Conservation (phyloP, 805 yeast species). For the Zygosaccharomyces bisporus region DNA sequence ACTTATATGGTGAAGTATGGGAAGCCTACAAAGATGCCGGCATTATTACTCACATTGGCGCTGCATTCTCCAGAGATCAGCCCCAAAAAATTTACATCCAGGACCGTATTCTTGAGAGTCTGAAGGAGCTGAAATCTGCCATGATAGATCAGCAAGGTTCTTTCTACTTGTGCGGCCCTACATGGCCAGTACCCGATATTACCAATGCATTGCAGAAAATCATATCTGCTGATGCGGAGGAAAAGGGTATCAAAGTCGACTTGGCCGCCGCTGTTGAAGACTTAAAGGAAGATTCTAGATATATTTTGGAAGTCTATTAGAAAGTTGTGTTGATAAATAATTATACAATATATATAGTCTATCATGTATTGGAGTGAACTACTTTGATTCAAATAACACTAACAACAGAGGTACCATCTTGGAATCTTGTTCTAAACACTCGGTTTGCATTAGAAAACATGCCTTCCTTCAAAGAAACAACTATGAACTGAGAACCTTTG, state of each 20-base stretch:
- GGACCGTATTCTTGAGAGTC: constrained; percentile 79
- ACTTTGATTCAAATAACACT: constrained; percentile 50
- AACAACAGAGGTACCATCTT: constrained; percentile 94
- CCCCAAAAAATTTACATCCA: constrained; percentile 92
- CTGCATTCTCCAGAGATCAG: constrained; percentile 97
- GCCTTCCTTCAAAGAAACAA: constrained; percentile 95
- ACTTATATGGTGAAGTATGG: constrained; percentile 94
- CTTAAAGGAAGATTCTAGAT: constrained; percentile 87
- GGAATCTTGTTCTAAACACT: constrained; percentile 88
- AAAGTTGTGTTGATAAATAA: constrained; percentile 1
- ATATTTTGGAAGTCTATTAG: constrained; percentile 88
- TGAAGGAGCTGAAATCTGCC: constrained; percentile 71
- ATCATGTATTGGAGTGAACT: neutral
- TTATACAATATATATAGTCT: too few species aligned
- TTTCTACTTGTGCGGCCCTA: constrained; percentile 96
- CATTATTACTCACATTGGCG: constrained; percentile 88
- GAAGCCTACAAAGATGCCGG: constrained; percentile 95
- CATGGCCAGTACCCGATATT: constrained; percentile 98
- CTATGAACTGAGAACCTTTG: constrained; percentile 93
- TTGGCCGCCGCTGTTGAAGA: constrained; percentile 81
- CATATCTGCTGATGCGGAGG: constrained; percentile 63
- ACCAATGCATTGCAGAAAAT: constrained; percentile 86
- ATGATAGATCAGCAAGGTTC: constrained; percentile 76
- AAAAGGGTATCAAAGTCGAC: constrained; percentile 64
- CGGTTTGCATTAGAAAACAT: constrained; percentile 97